Conservation (phyloP, 2,329 filamentous ascomycete species). For the Tolypocladium tundrense region DNA sequence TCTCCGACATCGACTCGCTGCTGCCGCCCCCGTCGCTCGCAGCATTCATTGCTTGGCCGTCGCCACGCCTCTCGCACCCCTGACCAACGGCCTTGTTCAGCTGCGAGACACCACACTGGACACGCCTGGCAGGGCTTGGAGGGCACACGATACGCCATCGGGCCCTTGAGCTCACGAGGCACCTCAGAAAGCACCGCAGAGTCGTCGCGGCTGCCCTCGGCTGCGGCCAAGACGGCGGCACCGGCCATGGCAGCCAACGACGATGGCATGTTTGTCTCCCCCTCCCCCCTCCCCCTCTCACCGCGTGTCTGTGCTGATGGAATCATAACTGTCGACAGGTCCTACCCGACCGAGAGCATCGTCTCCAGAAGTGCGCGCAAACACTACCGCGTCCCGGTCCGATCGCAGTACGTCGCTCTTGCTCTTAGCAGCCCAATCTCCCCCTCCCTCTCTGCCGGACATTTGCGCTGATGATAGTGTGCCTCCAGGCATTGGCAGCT, state of each 20-base stretch:
- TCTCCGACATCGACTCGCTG: not conserved
- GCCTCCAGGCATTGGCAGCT: conserved; percentile 68
- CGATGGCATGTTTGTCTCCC: conserved; percentile 36
- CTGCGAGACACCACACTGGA: not conserved
- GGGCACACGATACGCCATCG: not conserved
- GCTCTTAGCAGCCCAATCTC: not conserved
- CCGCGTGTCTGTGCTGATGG: not conserved
- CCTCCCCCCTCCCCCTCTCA: not conserved
- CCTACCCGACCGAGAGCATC: conserved; percentile 55
- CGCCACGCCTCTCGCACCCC: not conserved
- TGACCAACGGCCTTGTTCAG: not conserved
- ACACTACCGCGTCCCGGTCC: conserved; percentile 58
- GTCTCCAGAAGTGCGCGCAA: conserved; percentile 50
- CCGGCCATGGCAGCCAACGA: conserved; percentile 42
- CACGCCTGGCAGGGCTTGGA: not conserved
- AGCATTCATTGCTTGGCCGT: not conserved
- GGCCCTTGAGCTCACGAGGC: not conserved
- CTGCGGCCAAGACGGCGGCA: conserved; percentile 3
- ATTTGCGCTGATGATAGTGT: not conserved
- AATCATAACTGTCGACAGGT: conserved; percentile 29
- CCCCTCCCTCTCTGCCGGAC: not conserved
- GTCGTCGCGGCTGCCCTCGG: conserved; percentile 1
- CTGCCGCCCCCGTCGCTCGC: not conserved
- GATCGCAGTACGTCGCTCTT: conserved; percentile 44
- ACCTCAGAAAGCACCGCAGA: not conserved